Evolutionary conservation across 23 red algal genomes (phyloP), one percentile per base, ranked within the genome.

Genomic region (Gracilariopsis chorda): DNA sequence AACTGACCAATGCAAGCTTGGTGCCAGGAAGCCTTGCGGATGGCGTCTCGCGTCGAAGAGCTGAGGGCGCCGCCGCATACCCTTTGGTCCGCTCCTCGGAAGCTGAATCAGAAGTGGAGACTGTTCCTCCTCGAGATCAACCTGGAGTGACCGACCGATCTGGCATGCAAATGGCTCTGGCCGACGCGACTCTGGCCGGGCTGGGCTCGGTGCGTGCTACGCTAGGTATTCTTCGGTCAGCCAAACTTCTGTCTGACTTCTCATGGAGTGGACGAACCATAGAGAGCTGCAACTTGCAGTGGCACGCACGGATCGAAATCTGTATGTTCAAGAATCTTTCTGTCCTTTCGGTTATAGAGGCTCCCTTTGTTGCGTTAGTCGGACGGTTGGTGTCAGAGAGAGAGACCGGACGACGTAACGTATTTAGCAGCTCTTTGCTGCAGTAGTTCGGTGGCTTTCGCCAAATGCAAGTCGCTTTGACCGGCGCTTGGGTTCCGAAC

Each of bases 391-490:
- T 39, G 67, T 21, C 20, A 23, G 67, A 74, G 67, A 30, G 16
- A 23, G 28, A 41, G 1, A 39, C 1, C 44, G 67, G 67, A 1
- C 0, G 1, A 35, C 27, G 67, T 74, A 23, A 0, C 0, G 13
- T 37, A 20, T 23, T 30, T 39, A 74, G 67, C 20, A 37, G 33
- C 1, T 74, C 67, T 33, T 39, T 74, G 7, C 67, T 39, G 21
- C 67, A 74, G 67, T 1, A 1, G n/a, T 74, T 74, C 10, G 23
- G 28, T 32, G 67, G 33, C 1, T 30, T 74, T 73, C 27, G 67
- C 45, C 67, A 73, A 73, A 73, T 73, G 67, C 67, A 73, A 40
- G n/a, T 74, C 28, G 28, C 35, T n/a, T 41, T 74, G 28, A 74
- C 16, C 24, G 24, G 67, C 8, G 67, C 21, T 20, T 39, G 33